Evolutionary conservation across 306 rosid genomes (phyloP), one percentile per base, ranked within the genome.

Genomic region (Casuarina equisetifolia): DNA sequence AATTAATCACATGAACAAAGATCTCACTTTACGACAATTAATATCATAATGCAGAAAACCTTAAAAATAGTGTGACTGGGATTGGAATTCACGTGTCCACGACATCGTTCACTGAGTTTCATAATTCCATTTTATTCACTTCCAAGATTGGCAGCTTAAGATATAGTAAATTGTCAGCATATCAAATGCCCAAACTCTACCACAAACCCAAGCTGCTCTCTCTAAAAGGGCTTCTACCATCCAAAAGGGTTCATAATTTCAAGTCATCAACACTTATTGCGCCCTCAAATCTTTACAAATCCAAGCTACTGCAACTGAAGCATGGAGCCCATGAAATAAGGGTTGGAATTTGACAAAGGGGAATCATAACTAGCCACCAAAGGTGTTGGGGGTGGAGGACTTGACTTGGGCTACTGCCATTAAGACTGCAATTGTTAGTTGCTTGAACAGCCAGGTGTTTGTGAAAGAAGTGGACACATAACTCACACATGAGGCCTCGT

Each of bases 61-160:
- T 74, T 38, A 58, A 3, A 50, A 63, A 76, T 50, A 81, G 57
- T 40, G 72, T 2, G 66, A 68, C 20, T 8, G n/a, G 74, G 83
- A 84, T 79, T 52, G 73, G 67, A 70, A 69, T 40, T 85, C 89
- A 85, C 87, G 81, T 85, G 89, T 55, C 74, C 74, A 44, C 76
- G 11, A 78, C 57, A 55, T 25, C 32, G 16, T 67, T 42, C 17
- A 42, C 25, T 46, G 42, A 67, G 71, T 40, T 67, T 67, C 35
- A 9, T 42, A 25, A 16, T 6, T 42, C 3, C 25, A 62, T 62
- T 25, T 36, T 62, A 43, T 42, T 42, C 12, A 67, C 35, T 36
- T 40, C 71, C 50, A 7, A 43, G 11, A 5, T 67, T 8, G 40
- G 40, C 42, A 42, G 71, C 35, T 8, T 19, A 40, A 40, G 40